Evolutionary conservation across 306 rosid genomes (phyloP), one percentile per base, ranked within the genome.

Genomic region (Trifolium dubium): DNA sequence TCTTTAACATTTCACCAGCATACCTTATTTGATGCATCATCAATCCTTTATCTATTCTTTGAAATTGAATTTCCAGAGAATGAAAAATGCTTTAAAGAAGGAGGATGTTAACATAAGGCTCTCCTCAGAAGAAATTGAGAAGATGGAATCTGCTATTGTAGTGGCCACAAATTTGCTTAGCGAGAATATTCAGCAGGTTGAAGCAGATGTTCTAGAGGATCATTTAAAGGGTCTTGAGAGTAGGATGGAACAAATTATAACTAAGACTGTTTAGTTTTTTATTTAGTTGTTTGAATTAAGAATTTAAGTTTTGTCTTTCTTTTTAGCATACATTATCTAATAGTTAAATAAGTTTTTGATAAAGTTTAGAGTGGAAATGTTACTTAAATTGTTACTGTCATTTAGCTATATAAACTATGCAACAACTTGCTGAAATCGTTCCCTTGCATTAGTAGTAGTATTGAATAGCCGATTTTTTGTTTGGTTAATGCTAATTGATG

Each of bases 81-180:
- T 86, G 82, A 62, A 74, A 29, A 77, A 40, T 72, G 44, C 72
- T 0, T 12, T 86, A 3, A 81, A 79, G 65, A 75, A 77, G 1
- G 31, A 60, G 59, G 64, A 67, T 75, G 47, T 77, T 31, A 32
- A 6, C 11, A 7, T 2, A 2, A 69, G 32, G 62, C 64, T 69
- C 2, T 8, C 55, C 6, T 6, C 75, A 0, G 9, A 6, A 7
- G 56, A 51, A 15, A 51, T 51, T 0, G 4, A 17, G 10, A 51
- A 15, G 56, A 17, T 51, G 0, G 29, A 15, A 51, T 17, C 19
- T 6, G 28, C 29, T 7, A 51, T 51, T 17, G 56, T 2, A 0
- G 29, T 7, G 4, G 56, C 56, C 28, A 51, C 19, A 51, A 7
- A 7, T 15, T 51, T 51, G 56, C 0, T 15, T 51, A 10, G 14